These are phyloP conservation scores for Novymonas esmeraldas DNA, from an alignment of 208 protist genomes.

Conservation along the genomic window DNA sequence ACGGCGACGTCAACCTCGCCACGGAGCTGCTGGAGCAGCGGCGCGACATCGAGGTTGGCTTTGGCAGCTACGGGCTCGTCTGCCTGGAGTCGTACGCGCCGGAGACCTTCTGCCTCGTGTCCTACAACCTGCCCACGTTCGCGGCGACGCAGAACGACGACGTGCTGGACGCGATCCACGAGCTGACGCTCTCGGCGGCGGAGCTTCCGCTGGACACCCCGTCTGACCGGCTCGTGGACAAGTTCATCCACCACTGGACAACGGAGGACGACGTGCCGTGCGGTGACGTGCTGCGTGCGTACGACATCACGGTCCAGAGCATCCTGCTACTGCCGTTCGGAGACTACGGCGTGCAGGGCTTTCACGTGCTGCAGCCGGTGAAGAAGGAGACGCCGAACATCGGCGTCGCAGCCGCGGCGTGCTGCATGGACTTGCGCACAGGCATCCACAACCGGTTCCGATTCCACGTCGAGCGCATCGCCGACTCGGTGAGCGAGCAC, in stretches of 20 bases:
- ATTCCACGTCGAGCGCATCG: slow-evolving; percentile 90
- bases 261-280: slow-evolving; percentile 63
- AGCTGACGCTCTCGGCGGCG: slow-evolving; percentile 84
- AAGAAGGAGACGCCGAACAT: slow-evolving; percentile 84
- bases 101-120: slow-evolving; percentile 86
- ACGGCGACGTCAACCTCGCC: slow-evolving; percentile 73
- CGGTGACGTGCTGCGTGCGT: slow-evolving; percentile 48
- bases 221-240: slow-evolving; percentile 45
- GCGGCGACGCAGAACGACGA: slow-evolving; percentile 68
- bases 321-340: slow-evolving; percentile 83
- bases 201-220: slow-evolving; percentile 83
- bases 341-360: slow-evolving; percentile 85
- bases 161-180: slow-evolving; percentile 85
- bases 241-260: slow-evolving; percentile 77
- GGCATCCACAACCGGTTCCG: slow-evolving; percentile 92
- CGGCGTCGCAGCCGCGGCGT: slow-evolving; percentile 73
- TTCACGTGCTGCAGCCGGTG: slow-evolving; percentile 74
- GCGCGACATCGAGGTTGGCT: slow-evolving; percentile 48
- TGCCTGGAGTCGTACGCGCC: slow-evolving; percentile 85
- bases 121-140: slow-evolving; percentile 70
- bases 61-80: slow-evolving; percentile 80
- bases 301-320: slow-evolving; percentile 66
- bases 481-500: slow-evolving; percentile 88
- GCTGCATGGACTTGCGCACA: slow-evolving; percentile 87
- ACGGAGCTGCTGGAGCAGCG: slow-evolving; percentile 53